Conservation (phyloP, 2,329 filamentous ascomycete genomes). For the Aspergillus pseudoterreus region DNA sequence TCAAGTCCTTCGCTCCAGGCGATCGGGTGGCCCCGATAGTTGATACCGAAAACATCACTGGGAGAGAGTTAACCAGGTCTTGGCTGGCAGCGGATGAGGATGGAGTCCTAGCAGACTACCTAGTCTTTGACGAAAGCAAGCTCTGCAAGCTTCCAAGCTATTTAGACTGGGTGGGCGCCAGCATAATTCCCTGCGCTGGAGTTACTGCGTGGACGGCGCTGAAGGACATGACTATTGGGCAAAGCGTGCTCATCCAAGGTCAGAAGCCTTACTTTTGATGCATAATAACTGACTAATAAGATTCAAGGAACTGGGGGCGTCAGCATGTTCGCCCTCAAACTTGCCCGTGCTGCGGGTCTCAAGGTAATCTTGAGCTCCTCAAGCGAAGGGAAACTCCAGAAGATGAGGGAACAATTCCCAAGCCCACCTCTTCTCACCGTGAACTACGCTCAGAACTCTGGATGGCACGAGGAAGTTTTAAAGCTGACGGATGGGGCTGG, state of each 20-base stretch:
- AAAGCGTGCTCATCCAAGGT: constrained; percentile 46
- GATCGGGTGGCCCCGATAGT: constrained; percentile 38
- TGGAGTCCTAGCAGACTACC: constrained; percentile 41
- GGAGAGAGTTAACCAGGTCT: constrained; percentile 32
- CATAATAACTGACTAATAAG: not conserved
- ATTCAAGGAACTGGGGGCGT: constrained; percentile 36
- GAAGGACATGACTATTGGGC: constrained; percentile 36
- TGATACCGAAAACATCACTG: constrained; percentile 41
- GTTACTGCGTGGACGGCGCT: constrained; percentile 46
- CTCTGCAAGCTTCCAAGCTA: constrained; percentile 36
- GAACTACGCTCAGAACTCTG: constrained; percentile 27
- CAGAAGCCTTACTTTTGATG: too few species aligned
- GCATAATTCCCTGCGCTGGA: constrained; percentile 43
- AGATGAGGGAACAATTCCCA: constrained; percentile 23
- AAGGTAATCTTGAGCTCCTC: constrained; percentile 38
- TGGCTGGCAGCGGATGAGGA: constrained; percentile 47
- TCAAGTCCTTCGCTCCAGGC: constrained; percentile 29
- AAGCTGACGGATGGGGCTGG: constrained; percentile 29
- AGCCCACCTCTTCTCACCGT: constrained; percentile 23
- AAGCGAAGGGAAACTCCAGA: constrained; percentile 30
- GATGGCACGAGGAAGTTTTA: constrained; percentile 34
- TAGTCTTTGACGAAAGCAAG: constrained; percentile 40
- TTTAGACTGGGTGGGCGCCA: constrained; percentile 35
- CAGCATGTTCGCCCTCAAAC: constrained; percentile 32
- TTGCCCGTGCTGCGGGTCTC: constrained; percentile 29